phyloP scores from a whole-genome alignment of 139 green algal genomes.

The Tetratostichococcus sp. region DNA sequence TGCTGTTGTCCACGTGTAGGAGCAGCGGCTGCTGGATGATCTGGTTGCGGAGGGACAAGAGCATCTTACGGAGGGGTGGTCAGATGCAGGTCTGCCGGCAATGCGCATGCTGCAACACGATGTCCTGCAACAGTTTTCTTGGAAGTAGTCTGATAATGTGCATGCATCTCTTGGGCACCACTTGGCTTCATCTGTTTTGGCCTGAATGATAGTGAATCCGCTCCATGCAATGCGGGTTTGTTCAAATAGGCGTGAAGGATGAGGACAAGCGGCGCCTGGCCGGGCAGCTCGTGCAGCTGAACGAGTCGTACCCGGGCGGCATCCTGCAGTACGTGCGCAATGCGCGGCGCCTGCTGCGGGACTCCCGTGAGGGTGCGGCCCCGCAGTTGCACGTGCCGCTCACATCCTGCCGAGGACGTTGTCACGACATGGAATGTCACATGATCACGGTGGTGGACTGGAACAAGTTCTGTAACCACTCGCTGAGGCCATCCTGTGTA shows the following conservation, averaged over 20 bases:
- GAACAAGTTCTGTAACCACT: too few relatives aligned
- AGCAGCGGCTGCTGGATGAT: constrained; percentile 8
- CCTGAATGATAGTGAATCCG: too few relatives aligned
- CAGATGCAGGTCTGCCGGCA: constrained; percentile 27
- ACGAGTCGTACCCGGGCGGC: constrained; percentile 80
- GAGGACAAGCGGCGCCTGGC: constrained; percentile 54
- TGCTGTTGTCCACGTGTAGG: constrained; percentile 5
- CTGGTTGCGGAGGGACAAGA: constrained; percentile 45
- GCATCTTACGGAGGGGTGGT: constrained; percentile 77
- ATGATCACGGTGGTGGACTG: too few relatives aligned
- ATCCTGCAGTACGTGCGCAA: constrained; percentile 83
- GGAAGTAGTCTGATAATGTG: too few relatives aligned
- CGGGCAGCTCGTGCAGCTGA: constrained; percentile 62
- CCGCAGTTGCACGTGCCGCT: too few relatives aligned
- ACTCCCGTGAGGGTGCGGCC: constrained; percentile 65
- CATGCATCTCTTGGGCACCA: too few relatives aligned
- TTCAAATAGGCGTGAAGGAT: constrained; percentile 32
- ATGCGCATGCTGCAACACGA: constrained; percentile 19
- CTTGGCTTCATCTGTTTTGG: too few relatives aligned
- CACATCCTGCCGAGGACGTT: too few relatives aligned
- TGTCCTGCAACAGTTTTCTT: too few relatives aligned
- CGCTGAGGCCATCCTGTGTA: too few relatives aligned
- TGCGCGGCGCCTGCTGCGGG: constrained; percentile 75
- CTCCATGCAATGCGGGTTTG: too few relatives aligned
- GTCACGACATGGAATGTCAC: too few relatives aligned